A percentile compares a stretch with the other conserved stretches of the same genome.
phyloP scores from a whole-genome alignment of 352 stramenopile genomes.

The Globisporangium cederbergense region DNA sequence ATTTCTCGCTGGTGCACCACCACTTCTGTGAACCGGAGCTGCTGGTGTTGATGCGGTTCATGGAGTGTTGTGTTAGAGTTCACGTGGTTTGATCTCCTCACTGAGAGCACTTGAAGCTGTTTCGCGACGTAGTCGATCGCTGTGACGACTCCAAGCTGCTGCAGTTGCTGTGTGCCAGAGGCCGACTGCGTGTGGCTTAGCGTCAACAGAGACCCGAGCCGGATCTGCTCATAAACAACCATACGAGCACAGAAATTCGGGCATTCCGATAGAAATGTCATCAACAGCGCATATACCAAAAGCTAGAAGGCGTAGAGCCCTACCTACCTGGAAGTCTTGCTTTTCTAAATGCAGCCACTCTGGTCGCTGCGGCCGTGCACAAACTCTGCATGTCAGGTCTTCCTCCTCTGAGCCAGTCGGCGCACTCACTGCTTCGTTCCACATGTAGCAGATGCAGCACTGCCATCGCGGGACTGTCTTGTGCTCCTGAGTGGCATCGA shows the following conservation, averaged over 20 bases:
- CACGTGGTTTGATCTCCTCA: slow-evolving; percentile 2
- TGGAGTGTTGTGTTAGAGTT: not conserved
- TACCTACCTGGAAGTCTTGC: slow-evolving; percentile 20
- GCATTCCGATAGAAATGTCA: not conserved
- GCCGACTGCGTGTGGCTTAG: not conserved
- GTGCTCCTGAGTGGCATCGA: not conserved
- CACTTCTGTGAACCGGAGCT: slow-evolving; percentile 25
- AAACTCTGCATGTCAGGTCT: slow-evolving; percentile 14
- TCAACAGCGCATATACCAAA: not conserved
- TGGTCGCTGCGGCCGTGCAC: slow-evolving; percentile 19
- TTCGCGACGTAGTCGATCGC: slow-evolving; percentile 23
- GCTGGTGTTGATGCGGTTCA: not conserved
- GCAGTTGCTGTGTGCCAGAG: too few species aligned
- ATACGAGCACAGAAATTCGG: not conserved
- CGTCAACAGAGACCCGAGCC: slow-evolving; percentile 23
- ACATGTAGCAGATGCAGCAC: slow-evolving; percentile 21
- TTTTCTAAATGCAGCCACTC: slow-evolving; percentile 30
- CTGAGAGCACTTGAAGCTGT: slow-evolving; percentile 19
- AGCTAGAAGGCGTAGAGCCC: not conserved
- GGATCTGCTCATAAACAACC: slow-evolving; percentile 10
- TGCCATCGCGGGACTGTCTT: slow-evolving; percentile 8
- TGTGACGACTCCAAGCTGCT: slow-evolving; percentile 15
- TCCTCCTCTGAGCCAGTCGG: too few species aligned
- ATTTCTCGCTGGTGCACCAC: slow-evolving; percentile 27
- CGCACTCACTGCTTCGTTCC: slow-evolving; percentile 8